Evolutionary conservation across 1,284 basidiomycete genomes (phyloP).

Genomic region (Cryptococcus hybrid): DNA sequence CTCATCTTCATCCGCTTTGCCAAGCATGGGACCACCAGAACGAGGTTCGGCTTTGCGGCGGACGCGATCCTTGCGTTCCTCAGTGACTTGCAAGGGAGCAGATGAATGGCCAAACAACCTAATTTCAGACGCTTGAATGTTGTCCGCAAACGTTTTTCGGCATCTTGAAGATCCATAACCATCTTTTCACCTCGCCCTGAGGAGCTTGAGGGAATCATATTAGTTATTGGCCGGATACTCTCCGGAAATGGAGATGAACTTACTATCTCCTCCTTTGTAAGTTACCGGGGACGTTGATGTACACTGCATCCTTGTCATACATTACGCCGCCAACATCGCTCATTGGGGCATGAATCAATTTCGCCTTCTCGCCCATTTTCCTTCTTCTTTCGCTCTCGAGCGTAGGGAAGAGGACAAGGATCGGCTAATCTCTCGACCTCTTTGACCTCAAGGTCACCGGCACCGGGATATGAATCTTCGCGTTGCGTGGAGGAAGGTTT

Average conservation of each 20-base stretch:
- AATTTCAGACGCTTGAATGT: conserved; percentile 76
- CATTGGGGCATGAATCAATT: conserved; percentile 96
- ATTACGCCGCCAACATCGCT: conserved; percentile 95
- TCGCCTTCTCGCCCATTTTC: conserved; percentile 93
- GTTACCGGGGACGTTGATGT: conserved; percentile 93
- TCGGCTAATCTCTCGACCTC: conserved; percentile 77
- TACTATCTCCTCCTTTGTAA: conserved; percentile 65
- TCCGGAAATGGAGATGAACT: conserved; percentile 15
- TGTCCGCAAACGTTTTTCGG: conserved; percentile 77
- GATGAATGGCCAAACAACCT: conserved; percentile 81
- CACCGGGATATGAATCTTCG: conserved; percentile 86
- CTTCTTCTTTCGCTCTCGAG: conserved; percentile 88
- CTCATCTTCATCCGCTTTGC: conserved; percentile 43
- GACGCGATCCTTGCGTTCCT: conserved; percentile 14
- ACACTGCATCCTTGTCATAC: conserved; percentile 99
- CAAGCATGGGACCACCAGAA: conserved; percentile 40
- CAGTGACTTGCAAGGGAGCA: conserved; percentile 54
- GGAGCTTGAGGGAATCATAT: conserved; percentile 51
- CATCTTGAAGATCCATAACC: conserved; percentile 96
- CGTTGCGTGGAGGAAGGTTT: conserved; percentile 75
- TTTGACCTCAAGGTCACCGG: conserved; percentile 79
- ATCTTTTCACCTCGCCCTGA: conserved; percentile 90
- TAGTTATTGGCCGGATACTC: background rate
- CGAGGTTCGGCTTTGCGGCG: conserved; percentile 39
- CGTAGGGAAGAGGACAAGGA: conserved; percentile 93